Conservation (phyloP, 2,329 filamentous ascomycete genomes). For the Neofusicoccum laricinum region DNA sequence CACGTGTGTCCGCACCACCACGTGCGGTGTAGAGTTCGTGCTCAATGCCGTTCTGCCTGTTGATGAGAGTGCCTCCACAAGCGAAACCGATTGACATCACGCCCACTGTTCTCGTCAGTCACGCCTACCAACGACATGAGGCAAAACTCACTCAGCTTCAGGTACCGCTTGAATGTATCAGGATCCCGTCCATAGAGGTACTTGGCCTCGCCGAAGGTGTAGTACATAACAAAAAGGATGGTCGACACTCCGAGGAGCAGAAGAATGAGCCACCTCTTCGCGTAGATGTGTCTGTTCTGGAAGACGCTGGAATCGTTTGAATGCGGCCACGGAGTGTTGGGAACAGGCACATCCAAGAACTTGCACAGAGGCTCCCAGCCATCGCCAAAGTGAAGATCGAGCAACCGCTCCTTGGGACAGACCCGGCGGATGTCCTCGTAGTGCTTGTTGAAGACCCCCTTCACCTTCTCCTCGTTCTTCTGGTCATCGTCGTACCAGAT, state of each 20-base stretch:
- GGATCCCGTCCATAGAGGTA: too few relatives aligned
- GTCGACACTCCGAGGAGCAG: not conserved
- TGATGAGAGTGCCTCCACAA: too few relatives aligned
- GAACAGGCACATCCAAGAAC: slow-evolving; percentile 26
- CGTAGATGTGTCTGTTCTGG: not conserved
- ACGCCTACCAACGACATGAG: too few relatives aligned
- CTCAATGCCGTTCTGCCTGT: too few relatives aligned
- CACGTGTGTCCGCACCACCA: too few relatives aligned
- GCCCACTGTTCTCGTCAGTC: too few relatives aligned
- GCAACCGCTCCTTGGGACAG: slow-evolving; percentile 24
- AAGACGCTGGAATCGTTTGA: slow-evolving; percentile 16
- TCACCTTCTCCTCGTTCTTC: not conserved
- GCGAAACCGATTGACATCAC: too few relatives aligned
- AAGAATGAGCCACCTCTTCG: not conserved
- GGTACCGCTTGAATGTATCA: too few relatives aligned
- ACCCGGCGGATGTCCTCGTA: slow-evolving; percentile 19
- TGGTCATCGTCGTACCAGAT: not conserved
- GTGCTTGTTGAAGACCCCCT: slow-evolving; percentile 17
- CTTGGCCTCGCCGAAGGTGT: not conserved
- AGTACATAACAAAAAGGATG: not conserved
- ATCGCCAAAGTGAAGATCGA: slow-evolving; percentile 24
- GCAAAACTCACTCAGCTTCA: too few relatives aligned
- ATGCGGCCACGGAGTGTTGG: slow-evolving; percentile 24
- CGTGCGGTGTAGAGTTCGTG: too few relatives aligned
- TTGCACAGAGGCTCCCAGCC: slow-evolving; percentile 31